A percentile compares a stretch with the other conserved stretches of the same genome.
Conservation (phyloP, 1,139 yeast species). For the Geotrichum australiense region DNA sequence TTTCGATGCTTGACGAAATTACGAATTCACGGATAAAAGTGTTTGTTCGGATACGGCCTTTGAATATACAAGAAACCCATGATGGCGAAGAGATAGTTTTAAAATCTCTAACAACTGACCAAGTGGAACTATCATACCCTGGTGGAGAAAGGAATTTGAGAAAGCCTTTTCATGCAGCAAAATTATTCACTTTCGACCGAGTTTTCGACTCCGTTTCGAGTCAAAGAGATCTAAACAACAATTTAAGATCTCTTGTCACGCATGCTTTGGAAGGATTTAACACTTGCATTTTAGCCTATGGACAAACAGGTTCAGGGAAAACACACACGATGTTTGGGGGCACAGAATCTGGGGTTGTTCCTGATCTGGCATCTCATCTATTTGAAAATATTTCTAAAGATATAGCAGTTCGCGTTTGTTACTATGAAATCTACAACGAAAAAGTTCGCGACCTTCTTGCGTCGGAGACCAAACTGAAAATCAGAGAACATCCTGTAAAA, state of each 20-base stretch:
- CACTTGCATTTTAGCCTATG: constrained; percentile 80
- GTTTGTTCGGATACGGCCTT: constrained; percentile 15
- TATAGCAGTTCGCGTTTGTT: constrained; percentile 41
- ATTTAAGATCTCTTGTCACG: constrained; percentile 3
- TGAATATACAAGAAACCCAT: constrained; percentile 13
- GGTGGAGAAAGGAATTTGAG: neutral
- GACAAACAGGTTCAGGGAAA: constrained; percentile 87
- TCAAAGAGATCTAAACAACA: constrained; percentile 6
- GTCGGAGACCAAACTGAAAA: constrained; percentile 47
- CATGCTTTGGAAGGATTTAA: constrained; percentile 54
- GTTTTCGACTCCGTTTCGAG: constrained; percentile 1
- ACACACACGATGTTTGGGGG: constrained; percentile 79
- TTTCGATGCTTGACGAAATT: too few species aligned
- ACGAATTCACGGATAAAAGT: constrained; percentile 16
- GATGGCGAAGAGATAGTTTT: neutral
- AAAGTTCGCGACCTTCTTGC: constrained; percentile 64
- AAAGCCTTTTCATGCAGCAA: constrained; percentile 2
- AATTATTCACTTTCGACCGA: constrained; percentile 11
- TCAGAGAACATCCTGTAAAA: constrained; percentile 64
- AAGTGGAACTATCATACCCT: constrained; percentile 1
- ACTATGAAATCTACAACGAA: constrained; percentile 88
- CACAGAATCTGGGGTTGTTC: constrained; percentile 22
- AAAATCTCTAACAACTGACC: neutral
- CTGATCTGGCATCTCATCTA: constrained; percentile 9
- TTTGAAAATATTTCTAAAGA: constrained; percentile 5